A percentile compares a stretch with the other conserved stretches of the same genome.
Evolutionary conservation across 805 yeast genomes (phyloP).

Genomic region (Cyberlindnera xylosilytica): DNA sequence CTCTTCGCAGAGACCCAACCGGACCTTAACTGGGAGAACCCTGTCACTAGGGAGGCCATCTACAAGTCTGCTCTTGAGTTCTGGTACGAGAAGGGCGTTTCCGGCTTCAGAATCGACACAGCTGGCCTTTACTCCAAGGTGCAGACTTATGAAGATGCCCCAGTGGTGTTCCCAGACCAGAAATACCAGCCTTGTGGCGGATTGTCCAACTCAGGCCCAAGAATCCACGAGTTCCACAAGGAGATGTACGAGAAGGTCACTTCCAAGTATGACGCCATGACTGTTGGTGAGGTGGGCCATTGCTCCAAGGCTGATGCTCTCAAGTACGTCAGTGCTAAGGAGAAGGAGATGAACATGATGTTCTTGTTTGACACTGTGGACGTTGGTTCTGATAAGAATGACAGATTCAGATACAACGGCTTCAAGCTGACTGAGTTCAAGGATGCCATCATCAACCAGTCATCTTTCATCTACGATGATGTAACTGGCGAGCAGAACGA

Average conservation of each 20-base stretch:
- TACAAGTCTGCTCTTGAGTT: slow-evolving; percentile 46
- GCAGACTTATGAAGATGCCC: slow-evolving; percentile 44
- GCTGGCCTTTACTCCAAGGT: slow-evolving; percentile 53
- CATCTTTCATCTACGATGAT: slow-evolving; percentile 34
- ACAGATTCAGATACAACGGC: slow-evolving; percentile 35
- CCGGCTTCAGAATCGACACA: slow-evolving; percentile 58
- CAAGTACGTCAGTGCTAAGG: slow-evolving; percentile 38
- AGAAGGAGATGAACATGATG: slow-evolving; percentile 40
- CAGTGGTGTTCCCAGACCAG: not conserved
- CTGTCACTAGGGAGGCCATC: slow-evolving; percentile 30
- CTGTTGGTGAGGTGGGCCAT: slow-evolving; percentile 55
- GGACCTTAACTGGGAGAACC: slow-evolving; percentile 60
- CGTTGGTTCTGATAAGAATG: slow-evolving; percentile 36
- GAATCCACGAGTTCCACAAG: slow-evolving; percentile 56
- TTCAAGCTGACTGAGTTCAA: slow-evolving; percentile 40
- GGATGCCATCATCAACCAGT: slow-evolving; percentile 34
- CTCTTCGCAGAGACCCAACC: slow-evolving; percentile 55
- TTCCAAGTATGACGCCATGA: slow-evolving; percentile 47
- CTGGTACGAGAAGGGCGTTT: slow-evolving; percentile 56
- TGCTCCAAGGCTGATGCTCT: slow-evolving; percentile 40
- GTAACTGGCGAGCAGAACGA: slow-evolving; percentile 37
- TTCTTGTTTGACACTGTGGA: slow-evolving; percentile 35
- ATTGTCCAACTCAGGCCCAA: slow-evolving; percentile 44
- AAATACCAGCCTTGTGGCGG: slow-evolving; percentile 38
- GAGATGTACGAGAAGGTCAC: slow-evolving; percentile 44